A percentile compares a stretch with the other conserved stretches of the same genome.
Evolutionary conservation across 2,329 filamentous ascomycete genomes (phyloP).

Genomic region (Ophiocordyceps robertsii): DNA sequence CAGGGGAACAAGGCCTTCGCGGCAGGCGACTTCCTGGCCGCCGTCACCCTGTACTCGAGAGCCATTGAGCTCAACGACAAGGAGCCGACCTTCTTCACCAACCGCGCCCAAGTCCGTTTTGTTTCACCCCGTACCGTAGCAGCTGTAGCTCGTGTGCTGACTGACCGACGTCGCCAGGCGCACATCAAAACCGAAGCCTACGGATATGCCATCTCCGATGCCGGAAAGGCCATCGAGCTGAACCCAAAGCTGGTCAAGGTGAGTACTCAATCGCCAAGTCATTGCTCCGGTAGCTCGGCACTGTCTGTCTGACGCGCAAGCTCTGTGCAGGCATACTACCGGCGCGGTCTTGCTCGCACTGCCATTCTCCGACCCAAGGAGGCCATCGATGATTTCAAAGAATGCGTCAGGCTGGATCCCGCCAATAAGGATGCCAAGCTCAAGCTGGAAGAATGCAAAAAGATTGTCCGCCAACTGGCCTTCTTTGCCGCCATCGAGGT

Average conservation of each 20-base stretch:
- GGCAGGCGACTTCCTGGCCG: slow-evolving; percentile 71
- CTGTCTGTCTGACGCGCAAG: neutral
- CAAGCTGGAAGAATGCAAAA: slow-evolving; percentile 86
- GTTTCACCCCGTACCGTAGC: slow-evolving; percentile 8
- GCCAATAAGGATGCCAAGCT: slow-evolving; percentile 81
- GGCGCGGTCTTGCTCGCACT: slow-evolving; percentile 80
- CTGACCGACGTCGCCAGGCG: slow-evolving; percentile 45
- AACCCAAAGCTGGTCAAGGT: slow-evolving; percentile 85
- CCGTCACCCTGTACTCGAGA: slow-evolving; percentile 72
- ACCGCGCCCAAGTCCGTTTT: slow-evolving; percentile 71
- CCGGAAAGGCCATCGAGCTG: slow-evolving; percentile 80
- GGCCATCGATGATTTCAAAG: slow-evolving; percentile 82
- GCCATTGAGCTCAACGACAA: slow-evolving; percentile 74
- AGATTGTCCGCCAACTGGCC: slow-evolving; percentile 79
- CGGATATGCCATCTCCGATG: slow-evolving; percentile 83
- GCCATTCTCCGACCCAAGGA: slow-evolving; percentile 83
- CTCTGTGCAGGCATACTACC: slow-evolving; percentile 66
- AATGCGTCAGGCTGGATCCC: slow-evolving; percentile 77
- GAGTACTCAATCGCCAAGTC: slow-evolving; percentile 11
- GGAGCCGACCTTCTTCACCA: slow-evolving; percentile 85
- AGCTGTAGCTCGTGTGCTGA: slow-evolving; percentile 25
- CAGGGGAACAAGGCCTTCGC: slow-evolving; percentile 90
- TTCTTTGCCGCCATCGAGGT: slow-evolving; percentile 95
- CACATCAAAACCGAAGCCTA: slow-evolving; percentile 94
- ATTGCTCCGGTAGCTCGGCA: too few species aligned